Percentiles rank a stretch among this genome's conserved stretches.
Evolutionary conservation across 371 early-diverging fungal species (phyloP).

Genomic region (Conidiobolus incongruus): DNA sequence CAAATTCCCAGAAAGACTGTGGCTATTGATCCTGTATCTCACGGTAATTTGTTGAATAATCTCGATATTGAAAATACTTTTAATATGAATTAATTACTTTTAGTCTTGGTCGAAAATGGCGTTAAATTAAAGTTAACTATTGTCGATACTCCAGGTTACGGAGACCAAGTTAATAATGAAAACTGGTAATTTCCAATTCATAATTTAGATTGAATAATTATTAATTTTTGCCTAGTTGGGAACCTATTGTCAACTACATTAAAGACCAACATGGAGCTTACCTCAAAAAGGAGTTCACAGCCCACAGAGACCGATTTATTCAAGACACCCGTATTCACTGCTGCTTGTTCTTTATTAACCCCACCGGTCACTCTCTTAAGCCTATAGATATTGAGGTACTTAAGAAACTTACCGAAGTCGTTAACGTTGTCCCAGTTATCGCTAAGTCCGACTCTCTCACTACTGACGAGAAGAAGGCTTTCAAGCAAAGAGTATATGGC

Average conservation of each 20-base stretch:
- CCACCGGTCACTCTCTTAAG: slow-evolving; percentile 50
- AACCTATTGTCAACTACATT: slow-evolving; percentile 74
- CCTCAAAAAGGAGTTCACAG: slow-evolving; percentile 67
- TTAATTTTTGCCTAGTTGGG: slow-evolving; percentile 30
- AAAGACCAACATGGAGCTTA: slow-evolving; percentile 80
- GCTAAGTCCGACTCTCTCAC: slow-evolving; percentile 72
- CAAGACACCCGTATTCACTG: slow-evolving; percentile 66
- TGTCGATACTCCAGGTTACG: slow-evolving; percentile 61
- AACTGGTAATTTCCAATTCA: slow-evolving; percentile 58
- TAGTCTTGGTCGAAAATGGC: slow-evolving; percentile 63
- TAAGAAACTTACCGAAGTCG: slow-evolving; percentile 42
- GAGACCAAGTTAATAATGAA: slow-evolving; percentile 73
- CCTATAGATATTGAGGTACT: slow-evolving; percentile 56
- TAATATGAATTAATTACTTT: neutral
- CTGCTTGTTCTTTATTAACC: slow-evolving; percentile 51
- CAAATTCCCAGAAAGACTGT: slow-evolving; percentile 62
- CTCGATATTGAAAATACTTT: neutral
- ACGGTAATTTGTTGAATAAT: too few species aligned
- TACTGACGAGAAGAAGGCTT: slow-evolving; percentile 39
- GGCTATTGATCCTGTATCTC: slow-evolving; percentile 62
- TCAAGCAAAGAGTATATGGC: slow-evolving; percentile 48
- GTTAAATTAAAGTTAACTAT: slow-evolving; percentile 65
- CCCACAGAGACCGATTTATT: slow-evolving; percentile 61
- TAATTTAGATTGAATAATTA: neutral
- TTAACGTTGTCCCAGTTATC: slow-evolving; percentile 69